phyloP scores from a whole-genome alignment of 2,329 filamentous ascomycete genomes.

The Golovinomyces cichoracearum region DNA sequence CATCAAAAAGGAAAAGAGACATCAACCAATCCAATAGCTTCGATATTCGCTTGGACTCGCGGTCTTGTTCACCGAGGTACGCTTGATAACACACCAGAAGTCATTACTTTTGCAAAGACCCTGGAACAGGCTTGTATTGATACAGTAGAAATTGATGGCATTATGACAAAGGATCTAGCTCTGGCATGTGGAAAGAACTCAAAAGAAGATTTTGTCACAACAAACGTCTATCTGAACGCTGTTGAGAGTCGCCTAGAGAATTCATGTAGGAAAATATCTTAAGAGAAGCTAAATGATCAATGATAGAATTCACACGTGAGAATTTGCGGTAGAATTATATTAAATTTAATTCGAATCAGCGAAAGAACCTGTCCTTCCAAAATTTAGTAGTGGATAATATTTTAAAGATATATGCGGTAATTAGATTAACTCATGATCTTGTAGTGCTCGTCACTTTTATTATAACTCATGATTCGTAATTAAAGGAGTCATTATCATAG shows the following conservation, averaged over 20 bases:
- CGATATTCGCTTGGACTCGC: conserved; percentile 96
- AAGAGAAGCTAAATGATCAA: too few species aligned
- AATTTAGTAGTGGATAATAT: too few species aligned
- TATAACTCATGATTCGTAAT: neutral
- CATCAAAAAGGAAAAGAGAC: conserved; percentile 96
- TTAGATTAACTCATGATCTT: too few species aligned
- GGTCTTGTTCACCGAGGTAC: conserved; percentile 80
- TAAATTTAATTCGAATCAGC: too few species aligned
- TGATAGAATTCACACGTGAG: too few species aligned
- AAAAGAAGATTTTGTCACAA: conserved; percentile 69
- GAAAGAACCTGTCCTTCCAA: too few species aligned
- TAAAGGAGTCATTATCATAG: neutral
- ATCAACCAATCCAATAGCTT: conserved; percentile 94
- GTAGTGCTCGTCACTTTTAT: neutral
- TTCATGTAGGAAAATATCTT: too few species aligned
- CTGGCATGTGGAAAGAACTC: conserved; percentile 74
- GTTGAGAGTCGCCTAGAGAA: conserved; percentile 73
- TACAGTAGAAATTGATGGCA: conserved; percentile 72
- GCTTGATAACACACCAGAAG: conserved; percentile 75
- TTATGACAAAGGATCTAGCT: conserved; percentile 99
- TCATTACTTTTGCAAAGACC: conserved; percentile 71
- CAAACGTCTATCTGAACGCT: conserved; percentile 69
- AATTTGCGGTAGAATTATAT: too few species aligned
- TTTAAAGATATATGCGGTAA: too few species aligned
- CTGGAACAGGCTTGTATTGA: conserved; percentile 86